Conservation (phyloP, 164 flowering plant species). For the Stephania yunnanensis region DNA sequence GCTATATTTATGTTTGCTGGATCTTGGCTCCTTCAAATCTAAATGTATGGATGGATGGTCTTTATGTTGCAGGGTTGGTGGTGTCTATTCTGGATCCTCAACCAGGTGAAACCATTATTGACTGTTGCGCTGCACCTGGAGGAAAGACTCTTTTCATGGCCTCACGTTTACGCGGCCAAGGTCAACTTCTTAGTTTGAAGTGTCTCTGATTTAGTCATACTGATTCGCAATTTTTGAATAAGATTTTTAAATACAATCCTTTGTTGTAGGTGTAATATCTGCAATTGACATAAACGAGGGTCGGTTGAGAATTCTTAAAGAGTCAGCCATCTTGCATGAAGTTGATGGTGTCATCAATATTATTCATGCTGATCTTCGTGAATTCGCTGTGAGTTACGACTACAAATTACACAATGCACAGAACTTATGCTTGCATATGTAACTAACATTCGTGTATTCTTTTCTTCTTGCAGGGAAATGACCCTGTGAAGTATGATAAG, state of each 20-base stretch:
- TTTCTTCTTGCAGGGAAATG: slow-evolving; percentile 32
- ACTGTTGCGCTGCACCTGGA: slow-evolving; percentile 98
- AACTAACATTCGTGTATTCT: background rate
- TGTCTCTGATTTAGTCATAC: background rate
- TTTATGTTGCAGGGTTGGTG: slow-evolving; percentile 51
- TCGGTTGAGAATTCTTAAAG: slow-evolving; percentile 72
- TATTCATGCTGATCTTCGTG: slow-evolving; percentile 66
- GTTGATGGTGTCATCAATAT: slow-evolving; percentile 54
- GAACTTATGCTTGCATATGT: background rate
- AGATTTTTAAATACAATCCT: slow-evolving; percentile 5
- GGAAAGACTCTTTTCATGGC: slow-evolving; percentile 96
- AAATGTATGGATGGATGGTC: background rate
- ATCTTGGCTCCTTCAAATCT: background rate
- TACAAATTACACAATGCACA: background rate
- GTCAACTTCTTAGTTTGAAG: slow-evolving; percentile 21
- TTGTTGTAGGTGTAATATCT: slow-evolving; percentile 53
- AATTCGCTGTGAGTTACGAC: slow-evolving; percentile 41
- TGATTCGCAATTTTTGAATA: slow-evolving; percentile 6
- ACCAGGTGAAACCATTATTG: slow-evolving; percentile 72
- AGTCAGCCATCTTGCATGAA: slow-evolving; percentile 65
- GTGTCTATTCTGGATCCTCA: slow-evolving; percentile 82
- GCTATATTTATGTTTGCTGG: background rate
- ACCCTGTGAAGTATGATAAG: slow-evolving; percentile 49
- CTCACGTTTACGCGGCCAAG: slow-evolving; percentile 57
- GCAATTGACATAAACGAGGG: slow-evolving; percentile 85